Conservation (phyloP, 345 rosid species). For the Syzygium jambos region DNA sequence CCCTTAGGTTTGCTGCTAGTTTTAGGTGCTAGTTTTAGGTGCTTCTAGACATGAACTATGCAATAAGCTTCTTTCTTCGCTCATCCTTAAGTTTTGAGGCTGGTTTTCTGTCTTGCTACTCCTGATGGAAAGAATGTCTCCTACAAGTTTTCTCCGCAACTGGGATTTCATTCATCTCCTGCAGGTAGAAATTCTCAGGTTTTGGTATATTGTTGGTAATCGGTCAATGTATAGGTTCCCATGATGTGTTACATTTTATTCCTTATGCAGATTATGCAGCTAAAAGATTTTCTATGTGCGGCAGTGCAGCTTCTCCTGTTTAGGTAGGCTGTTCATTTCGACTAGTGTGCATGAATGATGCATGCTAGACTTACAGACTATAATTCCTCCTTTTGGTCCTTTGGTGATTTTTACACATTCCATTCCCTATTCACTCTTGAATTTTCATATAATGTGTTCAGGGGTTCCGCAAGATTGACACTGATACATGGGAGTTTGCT, state of each 20-base stretch:
- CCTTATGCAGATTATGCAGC: neutral
- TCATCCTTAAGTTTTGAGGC: neutral
- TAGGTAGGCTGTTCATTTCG: neutral
- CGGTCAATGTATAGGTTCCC: neutral
- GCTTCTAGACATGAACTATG: neutral
- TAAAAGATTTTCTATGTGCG: neutral
- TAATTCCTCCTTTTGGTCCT: neutral
- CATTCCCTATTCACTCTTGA: conserved; percentile 12
- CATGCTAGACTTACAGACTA: neutral
- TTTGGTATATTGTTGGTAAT: neutral
- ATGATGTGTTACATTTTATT: neutral
- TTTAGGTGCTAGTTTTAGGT: neutral
- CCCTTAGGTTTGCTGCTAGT: neutral
- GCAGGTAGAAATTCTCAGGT: conserved; percentile 35
- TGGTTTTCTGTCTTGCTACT: conserved; percentile 3
- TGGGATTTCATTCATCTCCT: conserved; percentile 18
- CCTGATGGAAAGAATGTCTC: conserved; percentile 11
- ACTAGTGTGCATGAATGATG: neutral
- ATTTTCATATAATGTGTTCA: conserved; percentile 26
- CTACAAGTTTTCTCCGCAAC: conserved; percentile 8
- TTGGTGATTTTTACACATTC: neutral
- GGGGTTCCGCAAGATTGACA: conserved; percentile 81
- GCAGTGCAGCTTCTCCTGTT: conserved; percentile 5
- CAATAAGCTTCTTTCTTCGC: neutral
- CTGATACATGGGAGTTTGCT: conserved; percentile 92